Conservation (phyloP, 1,284 basidiomycete genomes). For the Tremellales sp. region DNA sequence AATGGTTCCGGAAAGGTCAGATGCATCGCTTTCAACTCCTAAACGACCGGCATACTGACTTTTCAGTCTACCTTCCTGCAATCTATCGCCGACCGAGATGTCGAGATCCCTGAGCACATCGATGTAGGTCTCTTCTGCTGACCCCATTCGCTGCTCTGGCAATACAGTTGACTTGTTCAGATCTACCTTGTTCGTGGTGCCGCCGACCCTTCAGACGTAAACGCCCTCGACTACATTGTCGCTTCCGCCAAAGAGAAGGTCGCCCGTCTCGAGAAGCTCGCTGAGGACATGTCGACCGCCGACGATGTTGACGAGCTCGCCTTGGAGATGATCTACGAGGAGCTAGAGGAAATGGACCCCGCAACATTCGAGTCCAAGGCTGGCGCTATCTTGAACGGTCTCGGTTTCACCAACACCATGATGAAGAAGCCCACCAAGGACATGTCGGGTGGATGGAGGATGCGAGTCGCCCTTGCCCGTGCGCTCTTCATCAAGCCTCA, state of each 20-base stretch:
- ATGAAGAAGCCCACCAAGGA: constrained; percentile 97
- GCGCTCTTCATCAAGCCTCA: constrained; percentile 97
- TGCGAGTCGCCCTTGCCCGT: constrained; percentile 94
- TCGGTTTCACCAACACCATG: constrained; percentile 87
- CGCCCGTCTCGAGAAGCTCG: constrained; percentile 87
- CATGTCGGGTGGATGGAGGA: constrained; percentile 98
- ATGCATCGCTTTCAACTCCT: constrained; percentile 1
- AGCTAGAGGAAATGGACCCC: constrained; percentile 96
- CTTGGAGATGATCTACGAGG: constrained; percentile 86
- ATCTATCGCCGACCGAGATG: constrained; percentile 80
- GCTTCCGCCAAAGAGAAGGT: constrained; percentile 90
- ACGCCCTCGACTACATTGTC: constrained; percentile 95
- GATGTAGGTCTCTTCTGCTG: constrained; percentile 53
- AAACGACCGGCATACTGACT: not conserved
- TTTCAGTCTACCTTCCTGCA: constrained; percentile 54
- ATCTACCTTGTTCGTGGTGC: constrained; percentile 96
- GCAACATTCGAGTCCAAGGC: constrained; percentile 94
- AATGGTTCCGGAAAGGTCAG: constrained; percentile 95
- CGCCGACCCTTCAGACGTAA: constrained; percentile 92
- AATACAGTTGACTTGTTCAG: constrained; percentile 26
- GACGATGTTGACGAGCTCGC: constrained; percentile 85
- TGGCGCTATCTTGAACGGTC: constrained; percentile 90
- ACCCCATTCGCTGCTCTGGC: not conserved
- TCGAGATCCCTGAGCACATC: constrained; percentile 90
- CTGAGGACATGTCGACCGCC: constrained; percentile 86